Percentiles rank a stretch among this genome's conserved stretches.
Conservation (phyloP, 2,329 filamentous ascomycete species). For the Coniochaeta sp. region DNA sequence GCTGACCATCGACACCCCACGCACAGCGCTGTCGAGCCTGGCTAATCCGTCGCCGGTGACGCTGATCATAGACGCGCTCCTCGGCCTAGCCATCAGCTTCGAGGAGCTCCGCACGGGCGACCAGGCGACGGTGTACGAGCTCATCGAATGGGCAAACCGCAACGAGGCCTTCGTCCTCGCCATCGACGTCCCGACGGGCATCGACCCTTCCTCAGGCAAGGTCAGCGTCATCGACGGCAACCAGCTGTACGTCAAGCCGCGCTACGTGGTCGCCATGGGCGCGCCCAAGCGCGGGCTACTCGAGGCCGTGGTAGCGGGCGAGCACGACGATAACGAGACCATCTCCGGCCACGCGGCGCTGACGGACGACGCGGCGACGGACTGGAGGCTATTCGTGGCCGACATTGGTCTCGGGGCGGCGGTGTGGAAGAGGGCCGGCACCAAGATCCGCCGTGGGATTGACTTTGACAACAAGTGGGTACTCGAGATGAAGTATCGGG, state of each 20-base stretch:
- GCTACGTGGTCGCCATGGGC: slow-evolving; percentile 77
- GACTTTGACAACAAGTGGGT: slow-evolving; percentile 88
- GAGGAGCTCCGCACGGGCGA: slow-evolving; percentile 79
- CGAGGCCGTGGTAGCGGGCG: slow-evolving; percentile 61
- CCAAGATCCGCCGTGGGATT: slow-evolving; percentile 72
- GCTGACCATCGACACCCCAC: slow-evolving; percentile 26
- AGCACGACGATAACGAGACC: slow-evolving; percentile 31
- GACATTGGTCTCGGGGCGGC: slow-evolving; percentile 80
- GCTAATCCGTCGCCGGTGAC: slow-evolving; percentile 58
- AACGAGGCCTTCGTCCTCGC: slow-evolving; percentile 76
- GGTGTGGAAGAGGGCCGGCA: slow-evolving; percentile 79
- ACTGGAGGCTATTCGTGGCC: slow-evolving; percentile 76
- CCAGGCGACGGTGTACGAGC: slow-evolving; percentile 75
- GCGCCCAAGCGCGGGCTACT: slow-evolving; percentile 81
- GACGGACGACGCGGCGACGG: slow-evolving; percentile 34
- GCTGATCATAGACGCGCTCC: slow-evolving; percentile 79
- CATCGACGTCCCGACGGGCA: slow-evolving; percentile 85
- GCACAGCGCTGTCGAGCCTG: slow-evolving; percentile 27
- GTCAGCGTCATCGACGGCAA: slow-evolving; percentile 63
- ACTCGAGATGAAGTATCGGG: slow-evolving; percentile 55
- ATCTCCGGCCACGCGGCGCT: slow-evolving; percentile 16
- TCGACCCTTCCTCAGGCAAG: slow-evolving; percentile 70
- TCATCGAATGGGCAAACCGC: slow-evolving; percentile 91
- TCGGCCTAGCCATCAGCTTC: slow-evolving; percentile 81
- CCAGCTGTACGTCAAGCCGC: slow-evolving; percentile 70